phyloP scores from a whole-genome alignment of 441 rosid species.

The Pelargonium myrrhifolium region DNA sequence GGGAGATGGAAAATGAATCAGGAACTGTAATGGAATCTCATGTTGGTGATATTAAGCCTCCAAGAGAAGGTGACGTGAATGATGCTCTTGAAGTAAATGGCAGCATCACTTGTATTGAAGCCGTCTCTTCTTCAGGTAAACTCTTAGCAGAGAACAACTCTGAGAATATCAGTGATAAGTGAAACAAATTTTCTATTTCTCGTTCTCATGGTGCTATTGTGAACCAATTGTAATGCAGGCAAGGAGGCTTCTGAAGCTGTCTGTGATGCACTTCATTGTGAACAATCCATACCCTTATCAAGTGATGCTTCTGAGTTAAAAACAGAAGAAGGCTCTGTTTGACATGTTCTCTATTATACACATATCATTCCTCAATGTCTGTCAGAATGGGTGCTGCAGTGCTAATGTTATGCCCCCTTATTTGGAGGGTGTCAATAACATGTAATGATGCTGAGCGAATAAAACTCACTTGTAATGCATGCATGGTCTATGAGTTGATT shows the following conservation, averaged over 20 bases:
- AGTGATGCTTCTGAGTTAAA: constrained; percentile 9
- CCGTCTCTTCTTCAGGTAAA: constrained; percentile 11
- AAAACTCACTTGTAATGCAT: not conserved
- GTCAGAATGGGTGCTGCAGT: not conserved
- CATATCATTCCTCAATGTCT: not conserved
- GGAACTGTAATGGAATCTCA: not conserved
- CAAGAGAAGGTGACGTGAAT: constrained; percentile 5
- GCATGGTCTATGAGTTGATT: not conserved
- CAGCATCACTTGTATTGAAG: constrained; percentile 19
- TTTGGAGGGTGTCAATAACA: not conserved
- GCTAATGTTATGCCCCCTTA: not conserved
- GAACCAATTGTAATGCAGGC: constrained; percentile 13
- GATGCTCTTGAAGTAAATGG: not conserved
- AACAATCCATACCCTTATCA: constrained; percentile 9
- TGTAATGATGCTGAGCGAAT: too few relatives aligned
- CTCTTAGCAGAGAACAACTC: constrained; percentile 11
- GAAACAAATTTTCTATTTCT: constrained; percentile 12
- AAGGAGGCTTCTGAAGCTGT: constrained; percentile 8
- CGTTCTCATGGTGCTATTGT: not conserved
- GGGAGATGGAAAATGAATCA: constrained; percentile 25
- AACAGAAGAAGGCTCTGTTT: constrained; percentile 6
- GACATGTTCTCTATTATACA: not conserved
- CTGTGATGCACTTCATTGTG: constrained; percentile 8
- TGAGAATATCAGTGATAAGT: constrained; percentile 9
- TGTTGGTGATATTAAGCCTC: constrained; percentile 8